Evolutionary conservation across 305 asterid species (phyloP).

Genomic region (Rubia peregrina): DNA sequence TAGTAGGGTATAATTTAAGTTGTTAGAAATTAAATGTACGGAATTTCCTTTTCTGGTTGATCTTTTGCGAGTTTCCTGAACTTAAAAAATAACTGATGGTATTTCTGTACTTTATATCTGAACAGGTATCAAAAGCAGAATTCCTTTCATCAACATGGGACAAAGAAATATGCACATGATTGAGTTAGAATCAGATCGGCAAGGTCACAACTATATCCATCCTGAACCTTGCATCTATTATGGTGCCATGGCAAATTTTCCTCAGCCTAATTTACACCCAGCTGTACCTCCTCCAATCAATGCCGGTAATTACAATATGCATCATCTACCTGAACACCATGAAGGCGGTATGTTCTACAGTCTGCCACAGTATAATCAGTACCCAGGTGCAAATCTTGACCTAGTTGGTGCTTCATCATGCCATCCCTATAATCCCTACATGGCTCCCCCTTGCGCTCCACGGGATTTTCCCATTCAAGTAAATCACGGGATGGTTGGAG

Average conservation of each 20-base stretch:
- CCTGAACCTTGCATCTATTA: constrained; percentile 49
- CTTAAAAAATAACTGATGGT: background rate
- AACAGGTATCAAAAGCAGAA: constrained; percentile 37
- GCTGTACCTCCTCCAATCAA: constrained; percentile 40
- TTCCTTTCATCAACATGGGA: constrained; percentile 37
- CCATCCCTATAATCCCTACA: constrained; percentile 44
- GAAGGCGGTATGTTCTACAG: constrained; percentile 49
- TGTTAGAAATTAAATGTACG: background rate
- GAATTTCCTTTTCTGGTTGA: background rate
- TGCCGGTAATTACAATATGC: constrained; percentile 40
- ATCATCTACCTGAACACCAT: constrained; percentile 49
- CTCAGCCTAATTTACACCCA: constrained; percentile 47
- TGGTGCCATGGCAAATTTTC: constrained; percentile 43
- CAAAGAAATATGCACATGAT: constrained; percentile 54
- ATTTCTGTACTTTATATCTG: constrained; percentile 21
- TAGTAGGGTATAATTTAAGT: background rate
- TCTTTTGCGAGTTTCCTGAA: constrained; percentile 10
- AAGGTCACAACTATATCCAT: constrained; percentile 39
- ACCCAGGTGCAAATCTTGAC: constrained; percentile 46
- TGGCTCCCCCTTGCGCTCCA: constrained; percentile 45
- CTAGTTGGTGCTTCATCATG: constrained; percentile 47
- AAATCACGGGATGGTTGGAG: constrained; percentile 49
- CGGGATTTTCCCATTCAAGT: constrained; percentile 50
- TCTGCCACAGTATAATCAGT: constrained; percentile 46
- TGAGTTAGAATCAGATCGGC: constrained; percentile 51